Base-by-base conservation (phyloP, 768 basidiomycete genomes). In the Saitozyma podzolica region DNA sequence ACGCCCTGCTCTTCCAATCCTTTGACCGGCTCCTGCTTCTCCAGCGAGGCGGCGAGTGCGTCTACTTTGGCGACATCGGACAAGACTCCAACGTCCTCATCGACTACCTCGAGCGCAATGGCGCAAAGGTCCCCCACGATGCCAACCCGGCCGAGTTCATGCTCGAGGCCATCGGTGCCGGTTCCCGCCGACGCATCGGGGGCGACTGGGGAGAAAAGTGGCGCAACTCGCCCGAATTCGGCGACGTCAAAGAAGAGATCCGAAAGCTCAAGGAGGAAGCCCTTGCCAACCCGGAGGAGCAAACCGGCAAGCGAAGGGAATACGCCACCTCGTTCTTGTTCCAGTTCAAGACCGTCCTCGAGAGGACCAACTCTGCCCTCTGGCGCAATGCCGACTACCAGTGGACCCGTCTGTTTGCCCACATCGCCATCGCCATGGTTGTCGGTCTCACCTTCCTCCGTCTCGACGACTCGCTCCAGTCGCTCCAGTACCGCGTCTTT, bases 141-240 rank as follows among this genome's bases (percentile, higher is more conserved):
- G 91, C 87, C 75, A 94, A 94, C 72, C 90, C 91, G 5, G 85
- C 85, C 9, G 85, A 91, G 77, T 90, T 85, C 77, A 80, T 81
- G 74, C 71, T 80, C 45, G 81, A 83, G 42, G 80, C 77, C 19
- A 80, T 82, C 59, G 90, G 90, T 54, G 84, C 89, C 50, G 81
- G 81, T 41, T 83, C 87, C 10, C 84, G 88, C 0, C 83, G 86
- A 53, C 69, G 76, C 49, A 83, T 91, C 43, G 84, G 88, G 59
- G 85, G 86, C 40, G 92, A 95, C 71, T 95, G 92, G 92, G 86
- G 87, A 59, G 86, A 90, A 64, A 82, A 91, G 54, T 95, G 92
- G 92, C 78, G 85, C 16, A 85, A 88, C 43, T 91, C 88, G 6
- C 82, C 85, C 0, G 88, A 93, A 78, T 75, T 70, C 51, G 65